Percentiles rank a stretch among this genome's conserved stretches.
These are phyloP conservation scores for Aspergillus fumigatus DNA, from an alignment of 2,329 filamentous ascomycete species.

Conservation along the genomic window DNA sequence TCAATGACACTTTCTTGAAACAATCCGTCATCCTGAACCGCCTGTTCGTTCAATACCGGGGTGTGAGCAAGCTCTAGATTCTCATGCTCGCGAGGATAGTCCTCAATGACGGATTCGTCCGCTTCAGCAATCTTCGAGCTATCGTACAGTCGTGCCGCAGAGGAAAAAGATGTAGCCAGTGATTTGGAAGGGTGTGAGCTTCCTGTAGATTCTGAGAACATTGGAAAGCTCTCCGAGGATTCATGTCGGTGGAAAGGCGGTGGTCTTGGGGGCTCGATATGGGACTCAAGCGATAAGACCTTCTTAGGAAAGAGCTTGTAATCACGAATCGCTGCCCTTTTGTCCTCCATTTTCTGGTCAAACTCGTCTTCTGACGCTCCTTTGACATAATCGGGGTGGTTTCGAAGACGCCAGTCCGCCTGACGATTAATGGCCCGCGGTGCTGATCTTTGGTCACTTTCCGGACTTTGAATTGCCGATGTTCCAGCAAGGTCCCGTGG, in stretches of 20 bases:
- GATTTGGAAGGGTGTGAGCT: slow-evolving; percentile 52
- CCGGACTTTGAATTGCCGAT: slow-evolving; percentile 15
- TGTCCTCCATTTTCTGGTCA: slow-evolving; percentile 39
- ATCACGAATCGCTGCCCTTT: slow-evolving; percentile 41
- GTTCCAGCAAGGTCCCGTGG: slow-evolving; percentile 21
- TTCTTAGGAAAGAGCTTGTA: slow-evolving; percentile 49
- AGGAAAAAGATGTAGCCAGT: slow-evolving; percentile 48
- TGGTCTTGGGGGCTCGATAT: slow-evolving; percentile 25
- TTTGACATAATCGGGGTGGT: slow-evolving; percentile 21
- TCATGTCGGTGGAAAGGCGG: slow-evolving; percentile 48
- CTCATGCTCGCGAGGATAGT: slow-evolving; percentile 1
- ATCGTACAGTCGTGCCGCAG: slow-evolving; percentile 25
- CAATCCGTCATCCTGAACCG: slow-evolving; percentile 17
- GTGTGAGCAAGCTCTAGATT: slow-evolving; percentile 10
- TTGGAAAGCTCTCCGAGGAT: slow-evolving; percentile 58
- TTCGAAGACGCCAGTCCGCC: slow-evolving; percentile 33
- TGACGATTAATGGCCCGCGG: slow-evolving; percentile 37
- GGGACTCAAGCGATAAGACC: slow-evolving; percentile 46
- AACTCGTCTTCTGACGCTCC: slow-evolving; percentile 33
- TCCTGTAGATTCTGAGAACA: slow-evolving; percentile 60
- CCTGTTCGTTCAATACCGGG: slow-evolving; percentile 14
- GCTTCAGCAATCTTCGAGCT: slow-evolving; percentile 20
- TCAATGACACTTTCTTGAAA: slow-evolving; percentile 24
- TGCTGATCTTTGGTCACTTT: slow-evolving; percentile 36
- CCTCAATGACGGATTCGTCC: slow-evolving; percentile 1